Evolutionary conservation across 768 basidiomycete genomes (phyloP).

Genomic region (Amanita phalloides): DNA sequence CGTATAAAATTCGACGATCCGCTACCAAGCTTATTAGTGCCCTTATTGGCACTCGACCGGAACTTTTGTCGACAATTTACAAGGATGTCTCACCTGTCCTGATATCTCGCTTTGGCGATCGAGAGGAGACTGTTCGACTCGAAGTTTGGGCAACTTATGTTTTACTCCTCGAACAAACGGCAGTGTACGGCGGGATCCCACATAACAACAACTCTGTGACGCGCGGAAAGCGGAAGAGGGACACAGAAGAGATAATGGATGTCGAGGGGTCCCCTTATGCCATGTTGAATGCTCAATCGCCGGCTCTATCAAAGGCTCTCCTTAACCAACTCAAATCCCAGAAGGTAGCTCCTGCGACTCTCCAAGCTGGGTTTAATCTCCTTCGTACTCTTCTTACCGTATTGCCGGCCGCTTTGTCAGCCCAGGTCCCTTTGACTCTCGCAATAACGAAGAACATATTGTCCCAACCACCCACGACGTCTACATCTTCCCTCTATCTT

Average conservation of each 20-base stretch:
- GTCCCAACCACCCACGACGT: slow-evolving; percentile 58
- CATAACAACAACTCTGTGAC: slow-evolving; percentile 38
- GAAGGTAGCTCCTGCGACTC: slow-evolving; percentile 65
- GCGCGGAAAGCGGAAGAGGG: slow-evolving; percentile 69
- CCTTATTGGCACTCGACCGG: slow-evolving; percentile 83
- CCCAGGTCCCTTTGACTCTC: slow-evolving; percentile 53
- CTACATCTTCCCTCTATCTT: slow-evolving; percentile 74
- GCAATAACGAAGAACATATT: slow-evolving; percentile 55
- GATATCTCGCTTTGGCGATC: slow-evolving; percentile 86
- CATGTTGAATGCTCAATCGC: slow-evolving; percentile 67
- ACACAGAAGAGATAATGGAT: slow-evolving; percentile 61
- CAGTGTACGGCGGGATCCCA: slow-evolving; percentile 59
- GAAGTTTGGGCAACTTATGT: slow-evolving; percentile 89
- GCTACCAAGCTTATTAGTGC: slow-evolving; percentile 85
- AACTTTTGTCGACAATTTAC: slow-evolving; percentile 71
- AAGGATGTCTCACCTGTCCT: slow-evolving; percentile 79
- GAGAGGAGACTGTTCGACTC: slow-evolving; percentile 88
- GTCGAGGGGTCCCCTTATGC: slow-evolving; percentile 63
- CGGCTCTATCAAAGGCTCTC: slow-evolving; percentile 67
- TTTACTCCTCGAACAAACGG: slow-evolving; percentile 74
- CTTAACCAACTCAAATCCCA: slow-evolving; percentile 63
- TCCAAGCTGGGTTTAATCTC: slow-evolving; percentile 81
- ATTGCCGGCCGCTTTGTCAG: slow-evolving; percentile 73
- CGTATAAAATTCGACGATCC: slow-evolving; percentile 93
- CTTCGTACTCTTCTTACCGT: slow-evolving; percentile 68